Evolutionary conservation across 257 asterid species (phyloP), one percentile per base, ranked within the genome.

Genomic region (Nicotiana tomentosiformis): DNA sequence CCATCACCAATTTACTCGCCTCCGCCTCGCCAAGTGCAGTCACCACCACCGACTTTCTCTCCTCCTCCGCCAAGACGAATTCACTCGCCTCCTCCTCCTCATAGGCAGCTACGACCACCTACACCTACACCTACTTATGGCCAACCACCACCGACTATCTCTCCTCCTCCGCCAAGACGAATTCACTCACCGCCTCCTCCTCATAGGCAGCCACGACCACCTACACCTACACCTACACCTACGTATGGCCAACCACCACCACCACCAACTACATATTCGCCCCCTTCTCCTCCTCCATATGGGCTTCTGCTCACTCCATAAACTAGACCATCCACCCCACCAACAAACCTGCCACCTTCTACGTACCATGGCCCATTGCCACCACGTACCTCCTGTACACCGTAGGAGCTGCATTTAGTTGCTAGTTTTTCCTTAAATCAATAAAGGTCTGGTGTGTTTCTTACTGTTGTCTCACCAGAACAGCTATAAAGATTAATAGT

Each of bases 1-100:
- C 83, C 78, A 51, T 43, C 84, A 6, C 79, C 66, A 66, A 35
- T 53, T 6, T 67, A 81, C 32, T 81, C 84, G 1, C 84, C 78
- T 16, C 84, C 65, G 0, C 83, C 77, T 11, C 51, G 3, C 51
- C 66, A 43, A 10, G n/a, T 11, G 11, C 46, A 58, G 9, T 49
- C 84, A 14, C 72, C 70, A 12, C 55, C 84, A 6, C 51, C 84
- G 17, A 5, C n/a, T 6, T 53, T 29, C 20, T 26, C 46, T 17
- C 61, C 65, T 11, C 61, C 55, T 0, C 84, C 69, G 0, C 57
- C 81, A 43, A 43, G 51, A 9, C 51, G 51, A 43, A 43, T 43
- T 43, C 3, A 58, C 11, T 49, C 18, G 1, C 56, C 83, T 16
- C 60, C 60, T 2, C 78, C 82, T 0, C 51, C 81, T 15, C 84